Conservation (phyloP, 2,329 filamentous ascomycete genomes). For the Penicillium sp. region DNA sequence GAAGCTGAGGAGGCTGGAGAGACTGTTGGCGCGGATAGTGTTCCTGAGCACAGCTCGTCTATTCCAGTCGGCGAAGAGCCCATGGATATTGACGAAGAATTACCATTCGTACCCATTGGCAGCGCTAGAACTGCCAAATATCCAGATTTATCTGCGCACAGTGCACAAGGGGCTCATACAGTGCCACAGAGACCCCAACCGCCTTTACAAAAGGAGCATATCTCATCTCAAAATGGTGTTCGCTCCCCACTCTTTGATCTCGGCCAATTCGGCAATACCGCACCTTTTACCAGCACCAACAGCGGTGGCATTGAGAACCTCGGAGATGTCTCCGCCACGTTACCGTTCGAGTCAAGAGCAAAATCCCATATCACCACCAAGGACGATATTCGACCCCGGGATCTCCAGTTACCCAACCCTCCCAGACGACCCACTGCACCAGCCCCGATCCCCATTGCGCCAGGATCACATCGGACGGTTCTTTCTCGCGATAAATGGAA, state of each 20-base stretch:
- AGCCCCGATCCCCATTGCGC: slow-evolving; percentile 22
- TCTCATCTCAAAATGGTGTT: slow-evolving; percentile 14
- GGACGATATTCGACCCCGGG: slow-evolving; percentile 43
- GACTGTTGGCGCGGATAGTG: slow-evolving; percentile 36
- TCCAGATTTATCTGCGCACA: slow-evolving; percentile 26
- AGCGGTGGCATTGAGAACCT: slow-evolving; percentile 59
- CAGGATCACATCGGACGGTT: slow-evolving; percentile 41
- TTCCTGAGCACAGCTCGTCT: slow-evolving; percentile 25
- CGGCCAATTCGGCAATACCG: slow-evolving; percentile 56
- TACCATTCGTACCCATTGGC: slow-evolving; percentile 24
- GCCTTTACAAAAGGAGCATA: slow-evolving; percentile 17
- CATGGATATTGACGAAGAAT: slow-evolving; percentile 55
- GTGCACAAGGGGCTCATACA: slow-evolving; percentile 16
- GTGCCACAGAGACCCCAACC: slow-evolving; percentile 20
- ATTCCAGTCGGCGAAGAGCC: slow-evolving; percentile 42
- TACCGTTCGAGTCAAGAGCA: slow-evolving; percentile 65
- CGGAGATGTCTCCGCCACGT: slow-evolving; percentile 58
- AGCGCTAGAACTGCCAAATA: slow-evolving; percentile 24
- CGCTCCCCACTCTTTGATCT: slow-evolving; percentile 50
- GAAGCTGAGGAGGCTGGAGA: slow-evolving; percentile 48
- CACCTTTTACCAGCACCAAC: slow-evolving; percentile 56
- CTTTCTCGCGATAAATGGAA: slow-evolving; percentile 58
- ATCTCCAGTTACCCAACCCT: slow-evolving; percentile 57
- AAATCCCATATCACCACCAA: slow-evolving; percentile 51
- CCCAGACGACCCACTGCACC: slow-evolving; percentile 57